Base-by-base conservation (phyloP, 768 basidiomycete genomes). In the Termitomyces sp. region DNA sequence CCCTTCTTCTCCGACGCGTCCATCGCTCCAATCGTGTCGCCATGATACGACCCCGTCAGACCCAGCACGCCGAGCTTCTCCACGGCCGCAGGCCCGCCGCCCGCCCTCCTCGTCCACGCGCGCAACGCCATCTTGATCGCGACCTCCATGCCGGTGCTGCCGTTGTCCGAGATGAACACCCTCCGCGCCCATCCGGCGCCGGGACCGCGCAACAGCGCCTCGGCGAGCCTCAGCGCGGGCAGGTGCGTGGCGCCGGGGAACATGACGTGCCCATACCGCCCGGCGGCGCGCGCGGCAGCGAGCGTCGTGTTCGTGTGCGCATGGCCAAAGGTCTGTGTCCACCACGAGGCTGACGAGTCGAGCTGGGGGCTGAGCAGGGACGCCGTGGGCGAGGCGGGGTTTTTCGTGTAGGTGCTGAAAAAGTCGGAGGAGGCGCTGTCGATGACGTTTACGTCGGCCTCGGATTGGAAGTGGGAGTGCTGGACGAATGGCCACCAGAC, bases 401-500 rank as follows among this genome's bases (percentile, higher is more conserved):
- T 67, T 69, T 55, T 79, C 11, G 46, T 75, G 62, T 84, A 87
- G 48, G 90, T 79, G 61, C 85, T 89, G 74, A 98, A 97, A 68
- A 87, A 87, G 72, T 98, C 96, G 1, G 82, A 83, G 61, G 82
- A 78, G 0, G 95, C 96, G 61, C 92, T 95, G 68, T 98, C 94
- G 63, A 98, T 92, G 57, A 95, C 87, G 48, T 86, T 92, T 32
- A 98, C 87, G 63, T 94, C 87, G 43, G 82, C 69, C 54, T 86
- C 83, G 50, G 76, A 74, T 59, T 83, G 80, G 47, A 92, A 76
- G 18, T 85, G 75, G 0, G 83, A 84, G 62, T 98, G 96, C 67
- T 98, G 96, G 1, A 94, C 92, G 67, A 98, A 98, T 0, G 96
- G 96, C 93, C 94, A 98, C 96, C 96, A 98, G 46, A 97, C 77